Conservation (phyloP, 352 stramenopile species). For the Phytophthora europaea region DNA sequence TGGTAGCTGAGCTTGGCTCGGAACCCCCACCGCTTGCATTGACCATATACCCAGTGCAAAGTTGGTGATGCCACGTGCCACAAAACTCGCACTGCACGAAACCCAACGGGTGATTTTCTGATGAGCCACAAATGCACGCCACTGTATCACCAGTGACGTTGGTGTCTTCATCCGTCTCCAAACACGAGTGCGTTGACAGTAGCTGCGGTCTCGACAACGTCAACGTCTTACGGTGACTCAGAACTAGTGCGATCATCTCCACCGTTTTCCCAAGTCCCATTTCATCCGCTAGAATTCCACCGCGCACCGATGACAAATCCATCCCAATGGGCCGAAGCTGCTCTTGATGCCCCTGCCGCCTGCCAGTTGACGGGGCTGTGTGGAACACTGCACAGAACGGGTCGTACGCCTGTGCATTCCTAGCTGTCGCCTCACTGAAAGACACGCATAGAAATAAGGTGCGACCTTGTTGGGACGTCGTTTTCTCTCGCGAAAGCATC, state of each 20-base stretch:
- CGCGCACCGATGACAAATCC: conserved; percentile 45
- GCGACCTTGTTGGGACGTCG: conserved; percentile 21
- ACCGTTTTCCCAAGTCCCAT: conserved; percentile 94
- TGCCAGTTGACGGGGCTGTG: not conserved
- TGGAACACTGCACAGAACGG: conserved; percentile 51
- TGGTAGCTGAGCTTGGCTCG: not conserved
- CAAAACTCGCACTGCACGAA: conserved; percentile 67
- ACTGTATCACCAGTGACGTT: conserved; percentile 11
- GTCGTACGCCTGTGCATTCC: conserved; percentile 40
- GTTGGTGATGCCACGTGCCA: conserved; percentile 65
- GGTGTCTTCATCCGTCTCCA: not conserved
- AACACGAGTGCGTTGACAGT: conserved; percentile 18
- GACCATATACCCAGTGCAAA: conserved; percentile 60
- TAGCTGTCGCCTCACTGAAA: conserved; percentile 21
- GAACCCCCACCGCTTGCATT: not conserved
- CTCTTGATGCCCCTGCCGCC: conserved; percentile 2
- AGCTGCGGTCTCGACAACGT: conserved; percentile 24
- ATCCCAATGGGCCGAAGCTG: conserved; percentile 20
- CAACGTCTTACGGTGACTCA: conserved; percentile 59
- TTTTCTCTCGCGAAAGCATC: conserved; percentile 92
- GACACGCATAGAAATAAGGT: conserved; percentile 22
- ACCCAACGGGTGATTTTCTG: conserved; percentile 46
- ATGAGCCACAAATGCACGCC: conserved; percentile 69
- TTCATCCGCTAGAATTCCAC: conserved; percentile 94
- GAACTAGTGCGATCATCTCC: conserved; percentile 72